Percentiles rank a stretch among this genome's conserved stretches.
Conservation (phyloP, 306 rosid species). For the Gastrolobium villosum region DNA sequence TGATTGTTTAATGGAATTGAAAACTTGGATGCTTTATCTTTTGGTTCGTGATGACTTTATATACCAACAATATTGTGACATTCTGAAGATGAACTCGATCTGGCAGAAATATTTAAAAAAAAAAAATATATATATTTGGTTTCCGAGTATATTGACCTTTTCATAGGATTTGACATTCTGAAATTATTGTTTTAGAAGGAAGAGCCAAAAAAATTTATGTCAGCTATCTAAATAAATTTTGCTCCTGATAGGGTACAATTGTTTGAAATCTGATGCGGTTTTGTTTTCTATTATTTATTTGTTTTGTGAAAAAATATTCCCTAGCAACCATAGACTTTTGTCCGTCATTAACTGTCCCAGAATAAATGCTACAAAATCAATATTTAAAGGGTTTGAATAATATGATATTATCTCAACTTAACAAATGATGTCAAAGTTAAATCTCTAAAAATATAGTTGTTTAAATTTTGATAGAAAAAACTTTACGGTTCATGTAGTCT, state of each 20-base stretch:
- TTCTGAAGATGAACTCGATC: slow-evolving; percentile 22
- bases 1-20: slow-evolving; percentile 31
- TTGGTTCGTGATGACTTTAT: slow-evolving; percentile 52
- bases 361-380: background rate
- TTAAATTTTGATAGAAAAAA: no score
- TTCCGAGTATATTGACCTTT: slow-evolving; percentile 45
- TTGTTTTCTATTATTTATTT: background rate
- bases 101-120: slow-evolving; percentile 39
- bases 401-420: no score
- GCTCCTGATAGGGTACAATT: slow-evolving; percentile 25
- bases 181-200: slow-evolving; percentile 40
- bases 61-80: slow-evolving; percentile 38
- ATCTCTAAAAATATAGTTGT: no score
- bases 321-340: background rate
- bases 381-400: no score
- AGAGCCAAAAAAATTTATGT: slow-evolving; percentile 29
- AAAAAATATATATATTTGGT: slow-evolving; percentile 5
- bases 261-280: background rate
- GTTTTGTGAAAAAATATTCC: background rate
- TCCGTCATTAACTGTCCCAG: background rate
- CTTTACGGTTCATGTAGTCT: no score
- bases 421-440: no score
- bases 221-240: slow-evolving; percentile 30
- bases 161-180: slow-evolving; percentile 37
- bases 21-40: slow-evolving; percentile 42